phyloP scores from a whole-genome alignment of 768 basidiomycete genomes.

The Rubroboletus pulcherrimus region DNA sequence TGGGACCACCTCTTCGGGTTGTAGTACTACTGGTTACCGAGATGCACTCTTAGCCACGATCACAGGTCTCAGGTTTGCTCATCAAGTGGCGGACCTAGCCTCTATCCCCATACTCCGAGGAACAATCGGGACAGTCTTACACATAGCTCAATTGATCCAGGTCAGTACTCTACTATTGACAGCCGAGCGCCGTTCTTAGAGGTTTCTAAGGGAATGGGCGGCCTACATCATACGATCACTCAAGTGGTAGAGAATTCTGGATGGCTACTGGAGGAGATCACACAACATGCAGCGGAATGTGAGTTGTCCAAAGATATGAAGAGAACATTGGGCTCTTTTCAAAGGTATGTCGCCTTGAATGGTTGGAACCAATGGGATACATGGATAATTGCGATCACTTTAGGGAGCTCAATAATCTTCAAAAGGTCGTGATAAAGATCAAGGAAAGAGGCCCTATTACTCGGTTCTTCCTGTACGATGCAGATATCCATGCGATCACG shows the following conservation, averaged over 20 bases:
- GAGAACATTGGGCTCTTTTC: conserved; percentile 1
- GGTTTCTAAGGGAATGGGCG: conserved; percentile 5
- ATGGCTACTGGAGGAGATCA: conserved; percentile 12
- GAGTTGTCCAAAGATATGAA: conserved; percentile 2
- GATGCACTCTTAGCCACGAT: neutral
- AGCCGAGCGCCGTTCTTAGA: neutral
- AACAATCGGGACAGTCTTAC: conserved; percentile 8
- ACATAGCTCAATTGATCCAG: conserved; percentile 5
- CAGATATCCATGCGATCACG: conserved; percentile 6
- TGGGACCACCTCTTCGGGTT: neutral
- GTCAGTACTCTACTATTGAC: neutral
- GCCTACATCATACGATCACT: conserved; percentile 12
- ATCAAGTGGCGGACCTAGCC: conserved; percentile 6
- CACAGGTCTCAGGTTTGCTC: neutral
- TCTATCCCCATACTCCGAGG: conserved; percentile 3
- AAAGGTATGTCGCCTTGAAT: neutral
- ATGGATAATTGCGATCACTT: neutral
- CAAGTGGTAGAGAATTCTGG: conserved; percentile 14
- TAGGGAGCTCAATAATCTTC: conserved; percentile 11
- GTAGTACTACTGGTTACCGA: neutral
- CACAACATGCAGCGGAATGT: neutral
- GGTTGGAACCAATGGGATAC: no score
- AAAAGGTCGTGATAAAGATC: conserved; percentile 5
- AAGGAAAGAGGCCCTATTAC: neutral
- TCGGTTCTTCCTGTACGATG: conserved; percentile 10